phyloP scores from a whole-genome alignment of 2,329 filamentous ascomycete genomes.

The Pseudocercospora eumusae region DNA sequence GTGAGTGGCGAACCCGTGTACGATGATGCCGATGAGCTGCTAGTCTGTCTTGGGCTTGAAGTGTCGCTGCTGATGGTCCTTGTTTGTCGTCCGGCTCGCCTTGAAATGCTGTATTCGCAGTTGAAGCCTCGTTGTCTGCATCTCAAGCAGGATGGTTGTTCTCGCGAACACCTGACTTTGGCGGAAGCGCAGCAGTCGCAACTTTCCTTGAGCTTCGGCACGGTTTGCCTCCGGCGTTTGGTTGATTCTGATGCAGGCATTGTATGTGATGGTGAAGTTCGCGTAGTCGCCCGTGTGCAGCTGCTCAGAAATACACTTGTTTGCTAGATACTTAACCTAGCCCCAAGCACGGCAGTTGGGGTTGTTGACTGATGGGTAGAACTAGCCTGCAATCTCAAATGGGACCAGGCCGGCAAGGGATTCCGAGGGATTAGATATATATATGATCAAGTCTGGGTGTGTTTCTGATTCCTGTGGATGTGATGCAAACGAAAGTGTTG shows the following conservation, averaged over 20 bases:
- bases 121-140: slow-evolving; percentile 27
- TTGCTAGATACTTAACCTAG: neutral
- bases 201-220: slow-evolving; percentile 27
- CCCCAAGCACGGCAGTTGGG: neutral
- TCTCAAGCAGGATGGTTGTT: slow-evolving; percentile 29
- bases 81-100: slow-evolving; percentile 29
- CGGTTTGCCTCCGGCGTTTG: slow-evolving; percentile 12
- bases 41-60: neutral
- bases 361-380: neutral
- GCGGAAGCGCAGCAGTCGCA: slow-evolving; percentile 28
- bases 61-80: slow-evolving; percentile 13
- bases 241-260: slow-evolving; percentile 12
- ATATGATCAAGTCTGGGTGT: no score
- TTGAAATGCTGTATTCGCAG: slow-evolving; percentile 31
- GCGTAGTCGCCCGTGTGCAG: neutral
- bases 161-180: slow-evolving; percentile 28
- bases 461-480: neutral
- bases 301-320: neutral
- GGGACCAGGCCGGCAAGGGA: neutral
- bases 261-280: neutral
- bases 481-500: neutral
- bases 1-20: slow-evolving; percentile 13
- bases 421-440: neutral
- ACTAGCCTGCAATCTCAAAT: neutral
- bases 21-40: slow-evolving; percentile 12